Conservation (phyloP, 2,329 filamentous ascomycete genomes). For the Fusarium secorum region DNA sequence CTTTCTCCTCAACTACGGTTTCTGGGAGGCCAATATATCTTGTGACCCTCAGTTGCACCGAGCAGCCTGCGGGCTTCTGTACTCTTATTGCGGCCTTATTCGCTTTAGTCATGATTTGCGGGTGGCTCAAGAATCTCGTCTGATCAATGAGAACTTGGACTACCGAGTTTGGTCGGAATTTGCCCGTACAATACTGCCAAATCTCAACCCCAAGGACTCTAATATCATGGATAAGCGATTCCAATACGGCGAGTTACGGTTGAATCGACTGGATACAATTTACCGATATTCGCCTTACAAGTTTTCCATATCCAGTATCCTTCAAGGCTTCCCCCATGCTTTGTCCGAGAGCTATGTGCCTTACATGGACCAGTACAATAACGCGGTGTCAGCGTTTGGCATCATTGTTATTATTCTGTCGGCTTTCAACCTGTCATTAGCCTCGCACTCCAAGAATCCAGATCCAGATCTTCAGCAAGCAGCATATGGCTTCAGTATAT, state of each 20-base stretch:
- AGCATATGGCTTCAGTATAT: not conserved
- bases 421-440: not conserved
- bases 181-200: not conserved
- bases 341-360: not conserved
- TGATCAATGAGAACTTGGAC: not conserved
- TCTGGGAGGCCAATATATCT: not conserved
- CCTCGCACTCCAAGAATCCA: not conserved
- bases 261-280: not conserved
- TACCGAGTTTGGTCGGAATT: not conserved
- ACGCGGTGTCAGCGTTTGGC: not conserved
- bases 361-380: conserved; percentile 4
- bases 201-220: not conserved
- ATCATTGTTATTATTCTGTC: not conserved
- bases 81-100: conserved; percentile 1
- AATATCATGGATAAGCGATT: not conserved
- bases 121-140: not conserved
- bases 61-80: not conserved
- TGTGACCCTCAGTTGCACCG: not conserved
- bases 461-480: not conserved
- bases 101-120: not conserved
- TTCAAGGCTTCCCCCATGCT: not conserved
- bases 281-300: not conserved
- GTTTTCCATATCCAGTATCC: not conserved
- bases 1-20: not conserved
- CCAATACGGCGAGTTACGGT: not conserved